Evolutionary conservation across 2,329 filamentous ascomycete species (phyloP), one percentile per base, ranked within the genome.

Genomic region (Cephalotrichum gorgonifer): DNA sequence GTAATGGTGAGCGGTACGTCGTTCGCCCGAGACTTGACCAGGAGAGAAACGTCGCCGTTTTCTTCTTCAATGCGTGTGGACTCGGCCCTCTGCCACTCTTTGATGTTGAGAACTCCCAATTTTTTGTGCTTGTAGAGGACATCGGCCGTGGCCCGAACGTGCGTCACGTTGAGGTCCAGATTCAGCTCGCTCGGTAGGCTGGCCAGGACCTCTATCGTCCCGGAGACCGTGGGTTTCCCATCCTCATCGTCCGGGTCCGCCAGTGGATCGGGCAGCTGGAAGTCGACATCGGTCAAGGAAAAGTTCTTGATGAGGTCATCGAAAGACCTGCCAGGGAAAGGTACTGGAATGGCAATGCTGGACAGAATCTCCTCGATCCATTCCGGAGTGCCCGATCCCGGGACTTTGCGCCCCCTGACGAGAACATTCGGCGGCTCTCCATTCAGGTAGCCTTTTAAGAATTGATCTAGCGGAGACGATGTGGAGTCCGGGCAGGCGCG

Each of bases 151-250:
- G 91, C 88, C 48, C 81, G 79, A 44, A 98, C 79, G 51, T 75
- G 76, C 33, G 82, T 82, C 39, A 97, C 87, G 53, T 86, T 81
- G 47, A 98, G 69, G 46, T 83, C 79, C 55, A 97, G 85, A 59
- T 95, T 89, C 74, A 97, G 84, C 61, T 95, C 86, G 41, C 86
- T 76, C 0, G 93, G 93, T 30, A 97, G 64, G 11, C 73, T 80
- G 25, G 94, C 84, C 17, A 90, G 72, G 11, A 90, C 90, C 52
- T 86, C 73, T 43, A 96, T 85, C 20, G 84, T 83, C 3, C 90
- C 90, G 27, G 88, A 95, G 15, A 98, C 82, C 49, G 78, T 82
- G 9, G 90, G 89, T 49, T 85, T 79, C 4, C 85, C 74, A 46
- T 83, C 79, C 0, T 88, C 86, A 11, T 83, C 79, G 50, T 76